These are phyloP conservation scores for Aaosphaeria pasadenensis DNA, from an alignment of 2,329 filamentous ascomycete genomes.

Conservation along the genomic window DNA sequence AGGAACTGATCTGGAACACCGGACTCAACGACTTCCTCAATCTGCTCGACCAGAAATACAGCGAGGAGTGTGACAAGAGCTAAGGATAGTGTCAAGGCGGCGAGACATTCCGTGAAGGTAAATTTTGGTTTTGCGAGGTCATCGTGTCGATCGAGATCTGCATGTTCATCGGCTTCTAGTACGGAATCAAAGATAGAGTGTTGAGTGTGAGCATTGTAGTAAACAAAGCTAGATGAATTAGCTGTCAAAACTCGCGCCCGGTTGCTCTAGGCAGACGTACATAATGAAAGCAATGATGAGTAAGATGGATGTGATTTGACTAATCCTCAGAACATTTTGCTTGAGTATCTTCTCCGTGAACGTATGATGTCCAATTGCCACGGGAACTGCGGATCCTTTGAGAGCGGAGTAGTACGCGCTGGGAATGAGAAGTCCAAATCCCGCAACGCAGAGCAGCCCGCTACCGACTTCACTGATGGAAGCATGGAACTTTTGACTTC, in stretches of 20 bases:
- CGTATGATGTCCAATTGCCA: constrained; percentile 21
- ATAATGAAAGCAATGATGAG: constrained; percentile 34
- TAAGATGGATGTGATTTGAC: constrained; percentile 33
- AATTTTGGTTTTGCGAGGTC: constrained; percentile 65
- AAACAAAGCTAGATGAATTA: constrained; percentile 59
- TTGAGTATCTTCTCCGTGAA: constrained; percentile 32
- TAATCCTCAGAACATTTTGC: constrained; percentile 34
- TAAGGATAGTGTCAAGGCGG: constrained; percentile 64
- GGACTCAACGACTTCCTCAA: constrained; percentile 58
- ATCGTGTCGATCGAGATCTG: constrained; percentile 61
- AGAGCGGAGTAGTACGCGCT: constrained; percentile 43
- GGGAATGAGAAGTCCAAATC: constrained; percentile 46
- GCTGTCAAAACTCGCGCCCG: constrained; percentile 47
- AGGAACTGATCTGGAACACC: constrained; percentile 54
- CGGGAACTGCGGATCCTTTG: constrained; percentile 30
- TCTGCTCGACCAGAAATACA: constrained; percentile 70
- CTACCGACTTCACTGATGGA: constrained; percentile 77
- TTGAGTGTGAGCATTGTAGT: constrained; percentile 72
- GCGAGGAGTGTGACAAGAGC: constrained; percentile 70
- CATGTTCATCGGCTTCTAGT: constrained; percentile 67
- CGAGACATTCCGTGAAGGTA: constrained; percentile 68
- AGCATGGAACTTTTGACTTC: constrained; percentile 70
- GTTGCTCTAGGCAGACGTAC: constrained; percentile 46
- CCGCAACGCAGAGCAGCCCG: constrained; percentile 73
- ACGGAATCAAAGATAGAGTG: constrained; percentile 75